Conservation (phyloP, 2,329 filamentous ascomycete genomes). For the Ascochyta pisi region DNA sequence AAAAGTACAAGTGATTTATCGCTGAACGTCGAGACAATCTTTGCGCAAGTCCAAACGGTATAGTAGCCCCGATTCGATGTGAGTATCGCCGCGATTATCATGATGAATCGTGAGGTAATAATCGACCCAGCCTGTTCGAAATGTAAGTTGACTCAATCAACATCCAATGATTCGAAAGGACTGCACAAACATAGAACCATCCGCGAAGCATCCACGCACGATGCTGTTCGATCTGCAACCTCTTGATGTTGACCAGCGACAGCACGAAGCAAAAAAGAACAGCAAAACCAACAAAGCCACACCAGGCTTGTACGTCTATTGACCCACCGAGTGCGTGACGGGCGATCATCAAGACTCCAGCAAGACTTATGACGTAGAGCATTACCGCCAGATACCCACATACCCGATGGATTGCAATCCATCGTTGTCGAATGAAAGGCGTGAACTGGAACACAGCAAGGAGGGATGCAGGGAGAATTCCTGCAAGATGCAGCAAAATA, state of each 20-base stretch:
- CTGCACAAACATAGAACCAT: constrained; percentile 34
- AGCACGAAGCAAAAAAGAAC: constrained; percentile 55
- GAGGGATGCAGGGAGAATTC: constrained; percentile 50
- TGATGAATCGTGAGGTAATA: too few relatives aligned
- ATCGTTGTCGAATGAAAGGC: constrained; percentile 54
- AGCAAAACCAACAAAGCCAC: constrained; percentile 54
- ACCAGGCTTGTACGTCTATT: constrained; percentile 56
- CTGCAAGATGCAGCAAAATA: constrained; percentile 53
- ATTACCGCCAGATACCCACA: constrained; percentile 64
- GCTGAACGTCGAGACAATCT: too few relatives aligned
- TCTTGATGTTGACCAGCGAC: constrained; percentile 64
- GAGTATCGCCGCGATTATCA: too few relatives aligned
- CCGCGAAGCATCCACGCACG: constrained; percentile 38
- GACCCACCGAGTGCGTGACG: constrained; percentile 62
- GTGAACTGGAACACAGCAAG: constrained; percentile 53
- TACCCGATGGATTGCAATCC: constrained; percentile 63
- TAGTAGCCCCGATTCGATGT: too few relatives aligned
- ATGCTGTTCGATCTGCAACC: constrained; percentile 60
- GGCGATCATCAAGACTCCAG: constrained; percentile 62
- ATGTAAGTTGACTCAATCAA: too few relatives aligned
- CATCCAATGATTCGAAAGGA: not conserved
- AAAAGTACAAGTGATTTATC: too few relatives aligned
- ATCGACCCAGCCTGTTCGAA: too few relatives aligned
- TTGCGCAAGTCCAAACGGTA: too few relatives aligned
- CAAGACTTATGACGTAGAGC: constrained; percentile 56